Evolutionary conservation across 257 asterid genomes (phyloP).

Genomic region (Phtheirospermum japonicum): DNA sequence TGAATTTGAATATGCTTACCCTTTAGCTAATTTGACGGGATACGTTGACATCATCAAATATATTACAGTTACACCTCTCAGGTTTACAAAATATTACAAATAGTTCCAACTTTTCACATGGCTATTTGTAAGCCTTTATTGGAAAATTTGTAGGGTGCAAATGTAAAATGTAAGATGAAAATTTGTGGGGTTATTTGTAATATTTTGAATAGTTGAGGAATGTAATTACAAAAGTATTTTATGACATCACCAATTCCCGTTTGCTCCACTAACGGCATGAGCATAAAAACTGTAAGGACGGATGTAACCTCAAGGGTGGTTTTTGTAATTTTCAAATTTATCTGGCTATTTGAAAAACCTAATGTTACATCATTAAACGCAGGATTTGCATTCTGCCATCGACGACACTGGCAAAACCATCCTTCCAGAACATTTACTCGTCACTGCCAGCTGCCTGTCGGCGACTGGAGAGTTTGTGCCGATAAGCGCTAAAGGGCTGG

Average conservation of each 20-base stretch:
- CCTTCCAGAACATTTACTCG: conserved; percentile 71
- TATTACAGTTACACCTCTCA: neutral
- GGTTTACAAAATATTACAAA: too few relatives aligned
- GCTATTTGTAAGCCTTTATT: too few relatives aligned
- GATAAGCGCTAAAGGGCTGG: conserved; percentile 67
- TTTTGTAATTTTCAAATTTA: neutral
- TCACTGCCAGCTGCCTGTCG: conserved; percentile 76
- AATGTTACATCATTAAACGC: conserved; percentile 35
- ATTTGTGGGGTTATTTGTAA: too few relatives aligned
- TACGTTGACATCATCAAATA: too few relatives aligned
- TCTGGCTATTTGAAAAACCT: conserved; percentile 16
- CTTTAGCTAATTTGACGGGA: neutral
- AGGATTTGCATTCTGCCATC: conserved; percentile 74
- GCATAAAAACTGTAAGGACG: too few relatives aligned
- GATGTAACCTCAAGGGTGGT: too few relatives aligned
- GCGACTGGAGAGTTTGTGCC: conserved; percentile 79
- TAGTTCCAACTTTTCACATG: neutral
- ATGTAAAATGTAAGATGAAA: too few relatives aligned
- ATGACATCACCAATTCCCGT: too few relatives aligned
- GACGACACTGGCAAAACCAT: conserved; percentile 69
- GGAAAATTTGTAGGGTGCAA: too few relatives aligned
- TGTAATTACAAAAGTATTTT: too few relatives aligned
- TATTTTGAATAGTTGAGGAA: too few relatives aligned
- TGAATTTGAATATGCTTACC: neutral
- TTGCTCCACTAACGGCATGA: too few relatives aligned